A percentile compares a stretch with the other conserved stretches of the same genome.
Conservation (phyloP, 306 rosid species). For the Biancaea sappan region DNA sequence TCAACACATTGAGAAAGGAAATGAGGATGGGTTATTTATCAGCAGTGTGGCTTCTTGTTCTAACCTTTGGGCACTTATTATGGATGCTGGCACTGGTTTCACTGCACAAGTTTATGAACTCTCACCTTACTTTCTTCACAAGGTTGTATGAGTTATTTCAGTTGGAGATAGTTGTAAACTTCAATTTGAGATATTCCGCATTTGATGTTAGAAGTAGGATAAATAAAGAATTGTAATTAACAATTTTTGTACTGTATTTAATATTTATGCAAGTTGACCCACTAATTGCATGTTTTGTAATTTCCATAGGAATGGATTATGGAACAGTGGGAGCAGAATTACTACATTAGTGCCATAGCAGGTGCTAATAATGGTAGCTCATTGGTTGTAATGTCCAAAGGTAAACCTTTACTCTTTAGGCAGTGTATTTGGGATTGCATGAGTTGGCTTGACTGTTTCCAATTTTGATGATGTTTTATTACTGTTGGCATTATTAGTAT, state of each 20-base stretch:
- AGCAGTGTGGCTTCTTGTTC: constrained; percentile 61
- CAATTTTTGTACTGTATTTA: background rate
- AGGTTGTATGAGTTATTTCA: constrained; percentile 44
- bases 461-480: too few relatives aligned
- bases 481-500: background rate
- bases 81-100: constrained; percentile 87
- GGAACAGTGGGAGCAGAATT: constrained; percentile 82
- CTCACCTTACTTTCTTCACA: constrained; percentile 65
- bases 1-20: constrained; percentile 73
- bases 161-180: background rate
- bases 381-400: constrained; percentile 79
- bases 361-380: constrained; percentile 76
- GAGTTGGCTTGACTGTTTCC: constrained; percentile 4
- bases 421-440: background rate
- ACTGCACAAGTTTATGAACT: constrained; percentile 67
- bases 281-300: constrained; percentile 37
- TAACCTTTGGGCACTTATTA: constrained; percentile 73
- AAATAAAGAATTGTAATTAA: background rate
- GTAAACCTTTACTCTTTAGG: constrained; percentile 34
- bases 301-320: constrained; percentile 71
- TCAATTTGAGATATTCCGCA: background rate
- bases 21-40: constrained; percentile 63
- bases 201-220: background rate
- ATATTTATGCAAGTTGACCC: constrained; percentile 45
- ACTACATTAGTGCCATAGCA: constrained; percentile 69